Evolutionary conservation across 306 rosid genomes (phyloP), one percentile per base, ranked within the genome.

Genomic region (Malus sylvestris): DNA sequence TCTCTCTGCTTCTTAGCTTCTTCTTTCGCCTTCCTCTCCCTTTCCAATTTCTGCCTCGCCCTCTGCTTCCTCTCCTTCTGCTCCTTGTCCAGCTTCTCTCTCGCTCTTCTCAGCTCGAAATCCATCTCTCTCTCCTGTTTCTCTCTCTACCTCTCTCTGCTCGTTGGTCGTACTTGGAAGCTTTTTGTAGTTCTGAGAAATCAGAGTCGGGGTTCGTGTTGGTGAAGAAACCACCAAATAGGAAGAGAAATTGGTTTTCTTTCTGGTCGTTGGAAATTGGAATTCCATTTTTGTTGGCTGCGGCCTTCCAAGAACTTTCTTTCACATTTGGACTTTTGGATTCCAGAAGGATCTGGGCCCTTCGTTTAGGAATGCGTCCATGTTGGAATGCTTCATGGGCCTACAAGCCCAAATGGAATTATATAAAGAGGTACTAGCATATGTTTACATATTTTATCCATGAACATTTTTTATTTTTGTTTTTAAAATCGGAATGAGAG

Each of bases 31-130:
- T 90, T 95, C 68, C 73, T 87, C 80, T 95, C 99, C 82, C 75
- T 89, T n/a, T 80, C 84, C 70, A 81, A 49, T 70, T 71, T 89
- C 83, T 66, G 65, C 82, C 85, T 83, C 18, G 91, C 89, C 68
- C 10, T 79, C 66, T 79, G 86, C 78, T 88, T 88, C 80, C 89
- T 67, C 88, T 88, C 97, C 71, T 72, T 90, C 85, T 95, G 99
- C 84, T 95, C 99, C 78, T 85, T 95, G 69, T 84, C 93, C 69
- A 95, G 85, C 86, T 91, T 95, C 91, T 95, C 99, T 76, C 97
- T 85, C 76, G 99, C 97, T 79, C 92, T 85, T 70, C 97, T 75
- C 62, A 95, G 86, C 83, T 95, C 99, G 65, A 89, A 95, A 89
- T 92, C 97, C 99, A 95, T 94, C 22, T 18, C 80, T 68, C 76